Base-by-base conservation (phyloP, 768 basidiomycete species). In the Asterophora lycoperdoides region DNA sequence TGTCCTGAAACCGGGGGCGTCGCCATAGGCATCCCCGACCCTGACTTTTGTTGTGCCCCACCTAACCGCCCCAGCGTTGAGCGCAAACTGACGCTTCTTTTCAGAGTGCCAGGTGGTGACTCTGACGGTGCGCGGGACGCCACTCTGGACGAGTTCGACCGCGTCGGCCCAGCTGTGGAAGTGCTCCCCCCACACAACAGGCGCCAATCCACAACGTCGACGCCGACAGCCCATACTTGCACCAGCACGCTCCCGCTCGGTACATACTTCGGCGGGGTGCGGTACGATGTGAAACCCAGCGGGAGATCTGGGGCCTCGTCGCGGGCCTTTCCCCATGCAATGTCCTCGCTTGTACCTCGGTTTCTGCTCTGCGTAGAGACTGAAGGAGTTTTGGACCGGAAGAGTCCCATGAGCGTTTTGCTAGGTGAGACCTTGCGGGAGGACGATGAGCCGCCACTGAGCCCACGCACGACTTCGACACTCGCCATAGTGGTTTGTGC, bases 401-500 rank as follows among this genome's bases (percentile, higher is more conserved):
- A 61, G 28, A 61, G 46, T 0, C 54, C 52, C 37, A 57, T 46
- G 3, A 61, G 13, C 14, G 51, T 56, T 45, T 49, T 55, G 35
- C 53, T 46, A 28, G 60, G 36, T 49, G 51, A 49, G 30, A 54
- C 48, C 23, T 50, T 41, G 33, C 30, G 39, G 10, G 45, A 51
- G 2, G 46, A 43, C 18, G 56, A 51, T 5, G 60, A 33, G 40
- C 54, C 42, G 15, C 51, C 56, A 4, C 69, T 71, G 3, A 80
- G 61, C 5, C 87, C 87, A 32, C 75, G 73, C 14, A 87, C 80
- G 28, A 90, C 79, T 59, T 90, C 87, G 35, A 95, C 81, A 43
- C 82, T 90, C 13, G 87, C 86, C 92, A 96, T 94, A 4, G 87
- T 91, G 5, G 83, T 84, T 62, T 90, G 87, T 6, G 91, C 92